These are phyloP conservation scores for Thuidium tamariscinum DNA, from an alignment of 225 moss, liverwort and hornwort genomes.

Conservation along the genomic window DNA sequence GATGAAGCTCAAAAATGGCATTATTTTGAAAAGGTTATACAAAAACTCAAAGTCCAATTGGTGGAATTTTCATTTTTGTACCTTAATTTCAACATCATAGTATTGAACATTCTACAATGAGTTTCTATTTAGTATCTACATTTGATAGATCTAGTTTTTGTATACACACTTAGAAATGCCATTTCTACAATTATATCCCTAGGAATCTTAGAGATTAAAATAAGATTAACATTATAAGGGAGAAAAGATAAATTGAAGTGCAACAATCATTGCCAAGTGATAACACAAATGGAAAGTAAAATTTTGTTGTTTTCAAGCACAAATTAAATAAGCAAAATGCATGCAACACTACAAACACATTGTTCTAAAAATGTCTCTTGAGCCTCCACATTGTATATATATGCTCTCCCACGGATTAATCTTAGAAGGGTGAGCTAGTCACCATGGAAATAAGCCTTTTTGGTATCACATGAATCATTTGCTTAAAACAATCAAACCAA, in stretches of 20 bases:
- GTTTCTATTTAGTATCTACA: too few relatives aligned
- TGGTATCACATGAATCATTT: background rate
- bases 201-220: background rate
- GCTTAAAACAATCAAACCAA: too few relatives aligned
- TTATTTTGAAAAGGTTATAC: background rate
- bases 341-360: background rate
- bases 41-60: background rate
- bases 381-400: background rate
- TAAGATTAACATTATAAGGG: background rate
- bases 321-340: background rate
- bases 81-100: background rate
- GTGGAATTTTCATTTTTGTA: background rate
- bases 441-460: rapidly evolving
- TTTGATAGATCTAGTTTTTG: background rate
- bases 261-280: background rate
- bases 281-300: background rate
- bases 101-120: background rate
- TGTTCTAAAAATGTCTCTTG: background rate
- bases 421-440: rapidly evolving
- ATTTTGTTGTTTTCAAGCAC: background rate
- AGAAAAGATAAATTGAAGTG: background rate
- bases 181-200: background rate
- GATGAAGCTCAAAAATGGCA: background rate
- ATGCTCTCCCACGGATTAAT: rapidly evolving
- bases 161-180: too few relatives aligned